Evolutionary conservation across 2,329 filamentous ascomycete genomes (phyloP).

Genomic region (Bipolaris victoriae): DNA sequence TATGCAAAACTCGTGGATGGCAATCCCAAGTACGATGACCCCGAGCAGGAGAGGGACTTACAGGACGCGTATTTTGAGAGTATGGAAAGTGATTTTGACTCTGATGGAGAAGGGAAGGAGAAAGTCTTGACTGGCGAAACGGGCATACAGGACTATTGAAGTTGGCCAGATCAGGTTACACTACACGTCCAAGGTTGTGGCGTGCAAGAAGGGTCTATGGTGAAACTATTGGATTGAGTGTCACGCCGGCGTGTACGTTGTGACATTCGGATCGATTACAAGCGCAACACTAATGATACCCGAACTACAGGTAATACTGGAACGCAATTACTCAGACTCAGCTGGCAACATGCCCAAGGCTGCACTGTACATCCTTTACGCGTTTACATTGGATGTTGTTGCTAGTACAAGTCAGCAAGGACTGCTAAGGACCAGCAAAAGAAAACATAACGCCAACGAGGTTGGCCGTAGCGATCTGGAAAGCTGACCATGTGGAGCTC

Average conservation of each 20-base stretch:
- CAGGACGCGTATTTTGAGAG: conserved; percentile 82
- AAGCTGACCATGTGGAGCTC: not conserved
- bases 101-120: conserved; percentile 51
- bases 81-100: conserved; percentile 73
- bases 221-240: not conserved
- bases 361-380: conserved; percentile 54
- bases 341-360: no score
- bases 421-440: not conserved
- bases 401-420: conserved; percentile 48
- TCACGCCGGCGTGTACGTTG: not conserved
- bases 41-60: conserved; percentile 64
- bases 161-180: not conserved
- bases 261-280: not conserved
- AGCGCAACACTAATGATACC: conserved; percentile 1
- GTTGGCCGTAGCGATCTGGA: conserved; percentile 55
- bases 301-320: conserved; percentile 61
- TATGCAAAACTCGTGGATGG: conserved; percentile 70
- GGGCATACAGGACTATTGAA: conserved; percentile 57
- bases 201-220: not conserved
- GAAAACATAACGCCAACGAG: conserved; percentile 41
- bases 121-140: conserved; percentile 54
- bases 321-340: conserved; percentile 62
- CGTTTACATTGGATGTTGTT: conserved; percentile 75
- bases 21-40: conserved; percentile 74
- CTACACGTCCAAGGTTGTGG: not conserved